Percentiles rank a stretch among this genome's conserved stretches.
phyloP scores from a whole-genome alignment of 2,329 filamentous ascomycete genomes.

The Boeremia lycopersici region DNA sequence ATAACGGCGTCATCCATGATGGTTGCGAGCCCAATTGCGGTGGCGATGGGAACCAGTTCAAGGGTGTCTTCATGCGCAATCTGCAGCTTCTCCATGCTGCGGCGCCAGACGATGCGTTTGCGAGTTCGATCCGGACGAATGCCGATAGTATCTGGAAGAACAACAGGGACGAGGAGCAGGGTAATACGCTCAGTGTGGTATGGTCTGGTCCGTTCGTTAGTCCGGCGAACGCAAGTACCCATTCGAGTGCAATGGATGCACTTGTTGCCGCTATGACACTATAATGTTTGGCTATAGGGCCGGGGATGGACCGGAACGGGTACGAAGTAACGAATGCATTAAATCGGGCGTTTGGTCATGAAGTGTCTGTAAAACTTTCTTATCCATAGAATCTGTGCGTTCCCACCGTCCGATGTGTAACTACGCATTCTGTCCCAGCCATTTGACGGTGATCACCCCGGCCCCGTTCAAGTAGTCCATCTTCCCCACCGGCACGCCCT shows the following conservation, averaged over 20 bases:
- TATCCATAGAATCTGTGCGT: neutral
- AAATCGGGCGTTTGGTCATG: neutral
- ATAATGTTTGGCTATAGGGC: neutral
- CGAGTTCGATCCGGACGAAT: conserved; percentile 63
- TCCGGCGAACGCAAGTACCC: conserved; percentile 62
- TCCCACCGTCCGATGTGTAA: too few species aligned
- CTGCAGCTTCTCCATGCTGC: conserved; percentile 62
- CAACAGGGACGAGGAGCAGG: conserved; percentile 57
- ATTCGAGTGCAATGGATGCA: conserved; percentile 69
- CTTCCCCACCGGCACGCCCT: conserved; percentile 69
- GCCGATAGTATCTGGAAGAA: conserved; percentile 70
- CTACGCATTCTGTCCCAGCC: neutral
- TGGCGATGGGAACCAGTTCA: conserved; percentile 66
- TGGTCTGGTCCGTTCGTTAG: conserved; percentile 66
- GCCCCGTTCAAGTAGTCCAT: conserved; percentile 56
- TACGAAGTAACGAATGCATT: conserved; percentile 4
- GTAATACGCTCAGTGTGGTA: conserved; percentile 63
- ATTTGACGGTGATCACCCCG: conserved; percentile 7
- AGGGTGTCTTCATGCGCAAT: conserved; percentile 72
- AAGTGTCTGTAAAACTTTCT: neutral
- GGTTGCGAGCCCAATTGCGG: conserved; percentile 48
- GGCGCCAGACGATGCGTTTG: conserved; percentile 58
- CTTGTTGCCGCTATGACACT: conserved; percentile 63
- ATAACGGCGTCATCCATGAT: conserved; percentile 50
- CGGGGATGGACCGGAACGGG: neutral